Evolutionary conservation across 2,329 filamentous ascomycete species (phyloP), one percentile per base, ranked within the genome.

Genomic region (Cordyceps cateniannulata): DNA sequence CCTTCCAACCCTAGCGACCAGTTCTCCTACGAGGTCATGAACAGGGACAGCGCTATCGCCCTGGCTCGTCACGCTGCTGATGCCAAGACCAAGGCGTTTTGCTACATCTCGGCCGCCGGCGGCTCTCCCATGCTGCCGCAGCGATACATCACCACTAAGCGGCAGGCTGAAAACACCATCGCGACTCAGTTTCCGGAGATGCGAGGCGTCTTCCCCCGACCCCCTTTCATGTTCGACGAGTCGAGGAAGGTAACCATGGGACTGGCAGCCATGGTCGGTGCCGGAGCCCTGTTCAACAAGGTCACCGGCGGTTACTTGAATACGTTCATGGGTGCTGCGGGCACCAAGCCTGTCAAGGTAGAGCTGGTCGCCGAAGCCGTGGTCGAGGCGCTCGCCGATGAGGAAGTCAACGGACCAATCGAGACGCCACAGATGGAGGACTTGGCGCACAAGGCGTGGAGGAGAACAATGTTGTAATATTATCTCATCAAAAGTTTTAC

Each of bases 1-100:
- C 82, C 87, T 1, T 80, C 85, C 57, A 86, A 90, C 72, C 82
- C 79, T 50, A 85, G 86, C 66, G 86, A 87, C 27, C 89, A 95
- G 75, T 80, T 96, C 68, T 97, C 93, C 20, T 99, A 99, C 77
- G 95, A 98, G 78, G 81, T 92, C 63, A 97, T 99, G 91, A 99
- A 99, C 77, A 85, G 95, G 61, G 93, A 98, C 76, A 85, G 80
- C 77, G 93, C 93, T 52, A 85, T 98, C 63, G 83, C 88, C 59
- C 81, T 97, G 16, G 95, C 93, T 16, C 85, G 88, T 69, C 90
- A 93, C 71, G 86, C 92, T 1, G 81, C 82, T 27, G 77, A 77
- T 38, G 84, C 85, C 62, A 80, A 85, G 40, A 87, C 88, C 16
- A 76, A 81, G 20, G 85, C 86, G 0, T 97, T 96, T 71, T 85